phyloP scores from a whole-genome alignment of 352 stramenopile species.

The Phytophthora ohioensis region DNA sequence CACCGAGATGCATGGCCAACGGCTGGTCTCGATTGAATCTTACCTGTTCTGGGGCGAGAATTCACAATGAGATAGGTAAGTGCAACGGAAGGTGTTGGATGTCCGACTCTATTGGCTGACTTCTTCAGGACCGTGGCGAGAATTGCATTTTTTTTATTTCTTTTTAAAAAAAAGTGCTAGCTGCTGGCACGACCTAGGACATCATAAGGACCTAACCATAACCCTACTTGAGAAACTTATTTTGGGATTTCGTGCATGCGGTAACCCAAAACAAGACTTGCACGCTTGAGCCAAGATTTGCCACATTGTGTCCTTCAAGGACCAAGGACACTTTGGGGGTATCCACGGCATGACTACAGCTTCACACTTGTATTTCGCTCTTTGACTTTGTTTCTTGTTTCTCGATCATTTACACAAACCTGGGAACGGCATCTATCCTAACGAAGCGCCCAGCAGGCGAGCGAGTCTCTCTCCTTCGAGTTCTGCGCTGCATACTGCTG shows the following conservation, averaged over 20 bases:
- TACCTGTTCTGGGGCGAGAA: constrained; percentile 6
- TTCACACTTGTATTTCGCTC: constrained; percentile 27
- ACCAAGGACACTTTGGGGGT: not conserved
- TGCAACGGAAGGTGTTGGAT: not conserved
- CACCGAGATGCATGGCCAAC: constrained; percentile 7
- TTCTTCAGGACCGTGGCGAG: not conserved
- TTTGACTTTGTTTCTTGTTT: constrained; percentile 40
- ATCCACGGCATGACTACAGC: constrained; percentile 1
- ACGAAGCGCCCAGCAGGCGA: constrained; percentile 39
- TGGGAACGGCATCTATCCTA: constrained; percentile 49
- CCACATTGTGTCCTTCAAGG: not conserved
- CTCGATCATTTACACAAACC: constrained; percentile 42
- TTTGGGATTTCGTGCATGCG: too few species aligned
- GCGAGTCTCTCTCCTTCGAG: constrained; percentile 33
- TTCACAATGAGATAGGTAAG: not conserved
- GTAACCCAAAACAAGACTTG: too few species aligned
- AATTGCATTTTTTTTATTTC: too few species aligned
- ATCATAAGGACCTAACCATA: too few species aligned
- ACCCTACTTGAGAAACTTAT: too few species aligned
- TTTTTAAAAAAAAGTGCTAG: too few species aligned
- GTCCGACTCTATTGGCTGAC: constrained; percentile 30
- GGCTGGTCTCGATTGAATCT: constrained; percentile 5
- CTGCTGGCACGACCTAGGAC: too few species aligned
- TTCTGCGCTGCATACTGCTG: constrained; percentile 23
- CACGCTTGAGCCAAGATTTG: not conserved